phyloP scores from a whole-genome alignment of 768 basidiomycete species.

The Floccularia luteovirens region DNA sequence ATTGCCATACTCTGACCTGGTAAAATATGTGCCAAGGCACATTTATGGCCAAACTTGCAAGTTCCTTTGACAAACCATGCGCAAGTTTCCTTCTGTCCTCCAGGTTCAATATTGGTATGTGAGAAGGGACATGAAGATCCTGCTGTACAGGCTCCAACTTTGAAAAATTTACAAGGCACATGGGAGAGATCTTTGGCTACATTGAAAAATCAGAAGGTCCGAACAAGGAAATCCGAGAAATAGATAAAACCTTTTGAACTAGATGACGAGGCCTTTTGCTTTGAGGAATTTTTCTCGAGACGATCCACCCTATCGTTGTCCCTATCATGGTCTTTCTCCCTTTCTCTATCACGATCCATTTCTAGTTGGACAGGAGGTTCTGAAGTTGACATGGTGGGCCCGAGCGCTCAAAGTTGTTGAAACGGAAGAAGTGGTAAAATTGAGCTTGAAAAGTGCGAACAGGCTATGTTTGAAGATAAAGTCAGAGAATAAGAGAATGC shows the following conservation, averaged over 20 bases:
- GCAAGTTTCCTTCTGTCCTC: slow-evolving; percentile 74
- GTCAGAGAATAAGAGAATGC: slow-evolving; percentile 1
- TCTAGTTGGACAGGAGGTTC: slow-evolving; percentile 12
- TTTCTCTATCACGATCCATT: slow-evolving; percentile 20
- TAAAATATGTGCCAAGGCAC: slow-evolving; percentile 89
- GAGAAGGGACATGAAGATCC: slow-evolving; percentile 96
- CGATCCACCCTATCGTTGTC: slow-evolving; percentile 17
- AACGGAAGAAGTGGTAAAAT: not conserved
- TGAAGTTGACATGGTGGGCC: slow-evolving; percentile 20
- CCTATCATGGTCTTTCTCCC: slow-evolving; percentile 14
- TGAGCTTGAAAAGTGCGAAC: not conserved
- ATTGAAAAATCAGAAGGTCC: slow-evolving; percentile 4
- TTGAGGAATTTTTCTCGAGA: slow-evolving; percentile 12
- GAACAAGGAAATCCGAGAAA: not conserved
- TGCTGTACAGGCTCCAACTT: slow-evolving; percentile 89
- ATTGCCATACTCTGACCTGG: slow-evolving; percentile 93
- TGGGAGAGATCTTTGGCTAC: slow-evolving; percentile 85
- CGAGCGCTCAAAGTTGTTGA: too few relatives aligned
- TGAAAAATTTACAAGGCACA: slow-evolving; percentile 98
- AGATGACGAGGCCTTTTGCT: slow-evolving; percentile 19
- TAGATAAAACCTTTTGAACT: slow-evolving; percentile 18
- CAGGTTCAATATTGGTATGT: slow-evolving; percentile 65
- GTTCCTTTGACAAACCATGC: slow-evolving; percentile 94
- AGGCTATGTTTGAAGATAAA: slow-evolving; percentile 4
- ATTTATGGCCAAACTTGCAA: slow-evolving; percentile 65